phyloP scores from a whole-genome alignment of 108 stramenopile genomes.

The Seminavis robusta region DNA sequence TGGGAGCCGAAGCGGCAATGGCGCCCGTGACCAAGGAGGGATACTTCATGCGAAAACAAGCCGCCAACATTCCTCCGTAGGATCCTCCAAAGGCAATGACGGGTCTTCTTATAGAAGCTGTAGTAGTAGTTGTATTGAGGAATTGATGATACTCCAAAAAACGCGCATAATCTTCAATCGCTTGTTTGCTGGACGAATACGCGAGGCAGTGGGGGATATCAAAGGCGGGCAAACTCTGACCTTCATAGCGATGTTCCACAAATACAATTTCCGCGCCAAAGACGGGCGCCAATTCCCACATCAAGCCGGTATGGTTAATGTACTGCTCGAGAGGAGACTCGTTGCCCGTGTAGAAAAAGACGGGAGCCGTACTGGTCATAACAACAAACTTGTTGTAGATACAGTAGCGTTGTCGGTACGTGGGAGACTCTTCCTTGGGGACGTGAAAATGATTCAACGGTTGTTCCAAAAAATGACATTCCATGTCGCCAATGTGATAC shows the following conservation, averaged over 20 bases:
- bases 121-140: neutral
- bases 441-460: slow-evolving; percentile 59
- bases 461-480: slow-evolving; percentile 46
- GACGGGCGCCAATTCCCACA: slow-evolving; percentile 81
- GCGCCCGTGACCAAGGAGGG: slow-evolving; percentile 76
- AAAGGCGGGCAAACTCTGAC: slow-evolving; percentile 38
- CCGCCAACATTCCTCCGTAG: slow-evolving; percentile 92
- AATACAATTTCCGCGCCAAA: slow-evolving; percentile 80
- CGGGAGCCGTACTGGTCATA: slow-evolving; percentile 19
- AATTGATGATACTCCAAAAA: slow-evolving; percentile 37
- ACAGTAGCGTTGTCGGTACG: slow-evolving; percentile 45
- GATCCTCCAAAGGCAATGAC: slow-evolving; percentile 86
- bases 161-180: slow-evolving; percentile 82
- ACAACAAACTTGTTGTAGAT: slow-evolving; percentile 22
- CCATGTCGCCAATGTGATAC: too few relatives aligned
- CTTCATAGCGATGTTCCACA: slow-evolving; percentile 90
- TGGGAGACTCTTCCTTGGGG: slow-evolving; percentile 24
- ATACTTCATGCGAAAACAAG: slow-evolving; percentile 88
- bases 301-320: slow-evolving; percentile 83
- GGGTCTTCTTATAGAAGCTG: slow-evolving; percentile 5
- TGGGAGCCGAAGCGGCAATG: slow-evolving; percentile 79
- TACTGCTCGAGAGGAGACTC: slow-evolving; percentile 83
- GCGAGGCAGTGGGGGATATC: slow-evolving; percentile 27
- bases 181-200: slow-evolving; percentile 54
- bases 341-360: slow-evolving; percentile 85